Evolutionary conservation across 2,329 filamentous ascomycete genomes (phyloP).

Genomic region (Fusarium secorum): DNA sequence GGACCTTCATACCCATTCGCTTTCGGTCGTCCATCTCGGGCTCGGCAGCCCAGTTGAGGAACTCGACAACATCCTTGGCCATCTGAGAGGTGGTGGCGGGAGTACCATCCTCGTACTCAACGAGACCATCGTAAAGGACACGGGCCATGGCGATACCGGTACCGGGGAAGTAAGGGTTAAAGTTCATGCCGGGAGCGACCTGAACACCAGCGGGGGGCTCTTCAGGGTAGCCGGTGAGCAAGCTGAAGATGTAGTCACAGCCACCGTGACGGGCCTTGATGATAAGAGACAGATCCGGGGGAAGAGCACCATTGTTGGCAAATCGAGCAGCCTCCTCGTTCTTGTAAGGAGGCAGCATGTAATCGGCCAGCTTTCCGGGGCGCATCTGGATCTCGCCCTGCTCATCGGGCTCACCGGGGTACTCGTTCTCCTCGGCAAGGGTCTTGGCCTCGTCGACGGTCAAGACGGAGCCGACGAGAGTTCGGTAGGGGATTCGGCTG

Average conservation of each 20-base stretch:
- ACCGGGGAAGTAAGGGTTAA: conserved; percentile 99
- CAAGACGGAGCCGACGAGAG: conserved; percentile 88
- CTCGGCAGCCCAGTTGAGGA: conserved; percentile 99
- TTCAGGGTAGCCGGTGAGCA: conserved; percentile 97
- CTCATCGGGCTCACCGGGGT: conserved; percentile 97
- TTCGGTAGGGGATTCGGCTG: conserved; percentile 89
- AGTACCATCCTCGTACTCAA: conserved; percentile 97
- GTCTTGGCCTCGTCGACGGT: conserved; percentile 98
- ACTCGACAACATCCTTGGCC: conserved; percentile 99
- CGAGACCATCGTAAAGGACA: conserved; percentile 95
- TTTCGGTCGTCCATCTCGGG: conserved; percentile 99
- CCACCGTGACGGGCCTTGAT: conserved; percentile 97
- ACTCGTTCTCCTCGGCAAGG: conserved; percentile 97
- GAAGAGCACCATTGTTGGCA: conserved; percentile 97
- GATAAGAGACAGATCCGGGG: conserved; percentile 96
- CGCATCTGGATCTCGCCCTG: conserved; percentile 98
- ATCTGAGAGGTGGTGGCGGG: conserved; percentile 96
- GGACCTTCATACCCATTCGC: conserved; percentile 98
- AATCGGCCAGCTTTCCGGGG: conserved; percentile 97
- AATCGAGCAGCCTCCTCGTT: conserved; percentile 98
- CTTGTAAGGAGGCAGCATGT: conserved; percentile 94
- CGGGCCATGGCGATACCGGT: conserved; percentile 99
- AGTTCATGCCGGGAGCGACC: conserved; percentile 92
- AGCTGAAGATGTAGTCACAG: conserved; percentile 97
- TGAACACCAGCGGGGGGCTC: conserved; percentile 89